Conservation (phyloP, 139 green algal genomes). For the Tetradesmus obliquus region DNA sequence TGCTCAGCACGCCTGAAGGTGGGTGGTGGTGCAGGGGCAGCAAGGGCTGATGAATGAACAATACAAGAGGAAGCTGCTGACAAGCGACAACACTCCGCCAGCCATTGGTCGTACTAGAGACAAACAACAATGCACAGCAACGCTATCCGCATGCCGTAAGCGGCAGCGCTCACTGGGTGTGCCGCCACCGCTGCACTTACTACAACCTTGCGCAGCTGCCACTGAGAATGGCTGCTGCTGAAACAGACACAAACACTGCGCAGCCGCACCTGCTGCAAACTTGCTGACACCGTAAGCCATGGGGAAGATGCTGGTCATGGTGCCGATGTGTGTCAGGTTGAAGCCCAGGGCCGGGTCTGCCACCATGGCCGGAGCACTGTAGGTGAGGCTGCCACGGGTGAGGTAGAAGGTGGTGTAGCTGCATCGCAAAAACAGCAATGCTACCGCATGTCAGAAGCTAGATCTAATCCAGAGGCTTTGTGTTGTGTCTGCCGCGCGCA, state of each 20-base stretch:
- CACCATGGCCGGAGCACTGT: constrained; percentile 88
- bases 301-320: constrained; percentile 92
- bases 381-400: constrained; percentile 88
- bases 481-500: not conserved
- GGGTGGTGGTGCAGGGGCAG: too few species aligned
- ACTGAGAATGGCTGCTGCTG: not conserved
- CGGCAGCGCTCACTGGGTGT: too few species aligned
- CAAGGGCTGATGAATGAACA: too few species aligned
- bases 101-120: too few species aligned
- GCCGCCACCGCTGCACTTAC: not conserved
- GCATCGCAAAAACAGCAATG: constrained; percentile 67
- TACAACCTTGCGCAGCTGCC: not conserved
- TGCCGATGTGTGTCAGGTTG: constrained; percentile 83
- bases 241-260: not conserved
- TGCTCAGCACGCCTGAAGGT: too few species aligned
- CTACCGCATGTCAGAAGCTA: constrained; percentile 64
- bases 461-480: constrained; percentile 33
- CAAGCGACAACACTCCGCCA: too few species aligned
- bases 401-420: constrained; percentile 91
- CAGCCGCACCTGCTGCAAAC: constrained; percentile 43
- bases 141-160: too few species aligned
- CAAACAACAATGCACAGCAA: too few species aligned
- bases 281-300: constrained; percentile 78
- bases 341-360: constrained; percentile 77
- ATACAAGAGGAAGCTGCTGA: too few species aligned